These are phyloP conservation scores for Metarhizium album DNA, from an alignment of 2,329 filamentous ascomycete species.

Conservation along the genomic window DNA sequence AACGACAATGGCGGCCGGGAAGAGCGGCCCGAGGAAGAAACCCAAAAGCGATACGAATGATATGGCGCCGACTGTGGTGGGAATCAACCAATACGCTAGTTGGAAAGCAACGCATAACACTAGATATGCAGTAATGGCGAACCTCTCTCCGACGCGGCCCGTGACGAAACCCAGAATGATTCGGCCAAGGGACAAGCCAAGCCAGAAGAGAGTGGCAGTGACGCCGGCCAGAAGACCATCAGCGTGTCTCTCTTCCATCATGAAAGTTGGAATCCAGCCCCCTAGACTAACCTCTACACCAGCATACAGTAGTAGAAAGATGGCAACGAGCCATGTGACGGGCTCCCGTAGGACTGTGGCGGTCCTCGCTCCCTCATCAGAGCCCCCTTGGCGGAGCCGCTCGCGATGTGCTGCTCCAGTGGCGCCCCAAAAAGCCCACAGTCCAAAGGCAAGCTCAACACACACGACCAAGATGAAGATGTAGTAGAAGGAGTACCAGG, in stretches of 20 bases:
- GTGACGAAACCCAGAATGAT: constrained; percentile 68
- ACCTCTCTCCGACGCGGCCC: constrained; percentile 59
- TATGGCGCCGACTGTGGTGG: constrained; percentile 62
- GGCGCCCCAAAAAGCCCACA: constrained; percentile 51
- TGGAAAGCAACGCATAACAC: constrained; percentile 51
- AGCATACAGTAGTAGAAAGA: constrained; percentile 71
- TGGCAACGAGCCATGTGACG: constrained; percentile 60
- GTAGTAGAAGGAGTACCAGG: constrained; percentile 70
- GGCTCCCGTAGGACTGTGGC: constrained; percentile 31
- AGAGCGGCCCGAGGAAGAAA: constrained; percentile 71
- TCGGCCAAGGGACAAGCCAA: constrained; percentile 66
- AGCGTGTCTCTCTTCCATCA: constrained; percentile 66
- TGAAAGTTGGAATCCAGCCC: constrained; percentile 76
- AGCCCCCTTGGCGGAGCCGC: constrained; percentile 10
- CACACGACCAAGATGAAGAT: constrained; percentile 53
- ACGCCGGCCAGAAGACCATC: constrained; percentile 62
- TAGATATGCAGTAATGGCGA: constrained; percentile 54
- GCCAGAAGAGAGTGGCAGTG: constrained; percentile 73
- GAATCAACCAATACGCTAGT: constrained; percentile 72
- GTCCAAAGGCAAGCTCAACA: constrained; percentile 42
- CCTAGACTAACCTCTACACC: constrained; percentile 67
- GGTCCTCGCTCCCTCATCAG: not conserved
- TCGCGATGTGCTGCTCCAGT: constrained; percentile 43
- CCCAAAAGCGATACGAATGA: constrained; percentile 62
- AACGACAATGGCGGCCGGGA: constrained; percentile 63